phyloP scores from a whole-genome alignment of 2,329 filamentous ascomycete genomes.

The Raffaelea deltoideospora region DNA sequence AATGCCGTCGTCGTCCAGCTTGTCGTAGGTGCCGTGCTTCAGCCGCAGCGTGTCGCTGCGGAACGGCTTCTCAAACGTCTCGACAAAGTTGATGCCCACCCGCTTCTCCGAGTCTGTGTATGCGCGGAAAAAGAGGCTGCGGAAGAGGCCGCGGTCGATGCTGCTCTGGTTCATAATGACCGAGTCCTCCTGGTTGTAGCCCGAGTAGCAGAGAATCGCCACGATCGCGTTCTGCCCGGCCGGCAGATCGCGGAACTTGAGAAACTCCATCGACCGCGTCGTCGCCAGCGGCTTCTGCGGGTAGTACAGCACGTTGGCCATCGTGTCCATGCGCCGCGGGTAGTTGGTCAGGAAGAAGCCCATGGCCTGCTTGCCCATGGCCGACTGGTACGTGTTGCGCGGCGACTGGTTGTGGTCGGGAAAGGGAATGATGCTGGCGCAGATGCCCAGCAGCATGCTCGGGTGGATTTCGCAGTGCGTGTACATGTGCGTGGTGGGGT shows the following conservation, averaged over 20 bases:
- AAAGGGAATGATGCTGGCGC: conserved; percentile 98
- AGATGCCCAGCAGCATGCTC: conserved; percentile 97
- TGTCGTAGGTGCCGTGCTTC: conserved; percentile 93
- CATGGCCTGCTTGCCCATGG: conserved; percentile 99
- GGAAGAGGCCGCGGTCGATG: conserved; percentile 93
- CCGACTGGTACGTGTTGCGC: too few species aligned
- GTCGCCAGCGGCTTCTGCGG: conserved; percentile 95
- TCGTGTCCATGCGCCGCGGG: conserved; percentile 93
- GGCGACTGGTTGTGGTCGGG: conserved; percentile 98
- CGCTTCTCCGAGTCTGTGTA: conserved; percentile 97
- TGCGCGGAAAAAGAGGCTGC: conserved; percentile 92
- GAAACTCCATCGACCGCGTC: conserved; percentile 94
- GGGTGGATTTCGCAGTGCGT: conserved; percentile 99
- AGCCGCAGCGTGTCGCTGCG: conserved; percentile 76
- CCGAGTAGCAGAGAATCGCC: conserved; percentile 91
- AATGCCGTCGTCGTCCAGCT: conserved; percentile 91
- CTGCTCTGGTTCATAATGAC: conserved; percentile 99
- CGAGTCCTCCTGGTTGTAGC: conserved; percentile 99
- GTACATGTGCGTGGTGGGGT: conserved; percentile 77
- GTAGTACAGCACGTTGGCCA: conserved; percentile 98
- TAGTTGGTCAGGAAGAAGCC: conserved; percentile 98
- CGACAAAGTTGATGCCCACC: conserved; percentile 82
- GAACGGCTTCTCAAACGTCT: conserved; percentile 91
- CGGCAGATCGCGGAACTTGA: conserved; percentile 94
- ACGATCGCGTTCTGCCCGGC: conserved; percentile 98